Base-by-base conservation (phyloP, 2,329 filamentous ascomycete genomes). In the Venturia oleaginea region DNA sequence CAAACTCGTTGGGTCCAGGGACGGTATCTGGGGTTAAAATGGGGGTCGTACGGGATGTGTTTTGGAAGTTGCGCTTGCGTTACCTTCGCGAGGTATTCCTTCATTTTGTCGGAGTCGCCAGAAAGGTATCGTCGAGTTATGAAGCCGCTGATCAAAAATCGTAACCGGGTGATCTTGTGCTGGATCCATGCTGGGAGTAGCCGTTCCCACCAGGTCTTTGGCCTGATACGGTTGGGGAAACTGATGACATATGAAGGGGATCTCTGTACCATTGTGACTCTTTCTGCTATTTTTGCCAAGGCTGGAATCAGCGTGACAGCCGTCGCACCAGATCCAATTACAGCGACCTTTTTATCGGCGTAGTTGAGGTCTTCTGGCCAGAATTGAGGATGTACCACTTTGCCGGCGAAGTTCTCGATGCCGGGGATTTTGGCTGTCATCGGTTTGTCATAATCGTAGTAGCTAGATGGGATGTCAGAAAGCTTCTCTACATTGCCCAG, bases 261-360 rank as follows among this genome's bases (percentile, higher is more conserved):
- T 64, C 91, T 85, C 76, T 95, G 91, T 2, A 95, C 81, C 84
- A 93, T 91, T 0, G 89, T 93, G 32, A 92, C 85, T 17, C 83
- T 81, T 5, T 76, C 76, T 5, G 89, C 89, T 48, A 81, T 83
- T 54, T 88, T 77, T 0, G 85, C 84, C 57, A 95, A 75, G 59
- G 80, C 83, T 0, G 91, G 91, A 2, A 95, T 74, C 0, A 96
- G 79, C 0, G 91, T 94, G 61, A 93, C 77, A 4, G 90, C 88
- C 0, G 91, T 95, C 2, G 91, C 91, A 7, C 91, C 91, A 17
- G 84, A 88, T 19, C 90, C 90, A 67, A 94, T 84, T 64, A 93
- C 79, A 51, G 90, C 82, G 27, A 93, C 79, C 54, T 84, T 83
- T 74, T 92, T 91, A 72, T 80, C 79, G 5, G 79, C 75, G 72